Evolutionary conservation across 1,284 basidiomycete species (phyloP).

Genomic region (Marasmius oreades): DNA sequence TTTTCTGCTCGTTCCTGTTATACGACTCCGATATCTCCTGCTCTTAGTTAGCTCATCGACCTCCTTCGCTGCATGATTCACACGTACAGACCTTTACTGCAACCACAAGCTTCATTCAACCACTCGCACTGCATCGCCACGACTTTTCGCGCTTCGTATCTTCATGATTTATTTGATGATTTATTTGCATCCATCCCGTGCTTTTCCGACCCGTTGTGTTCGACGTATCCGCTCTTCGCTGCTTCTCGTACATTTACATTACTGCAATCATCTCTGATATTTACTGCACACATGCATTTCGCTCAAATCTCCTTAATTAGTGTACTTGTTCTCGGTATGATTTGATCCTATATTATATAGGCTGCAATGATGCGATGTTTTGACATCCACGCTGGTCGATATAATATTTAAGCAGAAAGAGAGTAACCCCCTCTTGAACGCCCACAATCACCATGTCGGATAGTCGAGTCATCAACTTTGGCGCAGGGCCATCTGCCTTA

Average conservation of each 20-base stretch:
- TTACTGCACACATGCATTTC: neutral
- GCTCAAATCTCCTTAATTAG: neutral
- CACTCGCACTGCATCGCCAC: slow-evolving; percentile 2
- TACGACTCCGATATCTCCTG: neutral
- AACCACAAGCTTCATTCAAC: slow-evolving; percentile 2
- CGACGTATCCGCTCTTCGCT: slow-evolving; percentile 6
- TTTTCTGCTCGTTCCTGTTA: neutral
- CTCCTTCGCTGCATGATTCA: neutral
- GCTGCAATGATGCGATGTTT: neutral
- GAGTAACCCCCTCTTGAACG: neutral
- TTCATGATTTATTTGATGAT: slow-evolving; percentile 31
- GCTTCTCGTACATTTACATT: neutral
- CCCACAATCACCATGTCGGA: slow-evolving; percentile 30
- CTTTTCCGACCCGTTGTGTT: slow-evolving; percentile 7
- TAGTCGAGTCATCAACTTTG: slow-evolving; percentile 78
- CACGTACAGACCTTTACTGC: neutral
- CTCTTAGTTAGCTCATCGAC: neutral
- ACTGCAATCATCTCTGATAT: neutral
- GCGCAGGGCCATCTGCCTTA: slow-evolving; percentile 87
- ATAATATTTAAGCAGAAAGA: neutral
- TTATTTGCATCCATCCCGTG: slow-evolving; percentile 21
- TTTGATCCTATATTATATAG: neutral
- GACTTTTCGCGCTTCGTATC: slow-evolving; percentile 8
- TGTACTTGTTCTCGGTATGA: neutral
- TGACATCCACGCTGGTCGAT: neutral